A percentile compares a stretch with the other conserved stretches of the same genome.
These are phyloP conservation scores for Penicillium fuscoglaucum DNA, from an alignment of 2,329 filamentous ascomycete species.

Conservation along the genomic window DNA sequence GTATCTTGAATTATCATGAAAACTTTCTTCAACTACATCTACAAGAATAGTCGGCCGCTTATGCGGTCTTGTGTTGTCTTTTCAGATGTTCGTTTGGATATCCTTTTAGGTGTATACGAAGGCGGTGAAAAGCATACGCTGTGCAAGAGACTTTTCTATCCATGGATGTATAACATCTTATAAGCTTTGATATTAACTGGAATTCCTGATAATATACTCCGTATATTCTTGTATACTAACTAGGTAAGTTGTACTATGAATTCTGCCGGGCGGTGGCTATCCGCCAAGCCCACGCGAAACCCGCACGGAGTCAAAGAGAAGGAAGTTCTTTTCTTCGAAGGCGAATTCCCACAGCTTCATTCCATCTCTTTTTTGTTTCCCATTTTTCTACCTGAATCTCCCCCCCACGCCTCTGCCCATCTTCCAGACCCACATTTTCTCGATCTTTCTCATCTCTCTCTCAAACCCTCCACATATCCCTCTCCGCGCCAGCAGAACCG, in stretches of 20 bases:
- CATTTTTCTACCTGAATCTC: slow-evolving; percentile 14
- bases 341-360: slow-evolving; percentile 28
- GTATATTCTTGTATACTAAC: too few species aligned
- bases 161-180: too few species aligned
- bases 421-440: slow-evolving; percentile 15
- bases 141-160: too few species aligned
- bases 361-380: slow-evolving; percentile 17
- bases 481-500: slow-evolving; percentile 19
- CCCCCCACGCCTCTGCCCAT: slow-evolving; percentile 9
- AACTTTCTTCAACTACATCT: not conserved
- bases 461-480: slow-evolving; percentile 16
- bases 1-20: slow-evolving; percentile 1
- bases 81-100: too few species aligned
- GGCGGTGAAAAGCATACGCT: too few species aligned
- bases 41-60: too few species aligned
- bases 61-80: too few species aligned
- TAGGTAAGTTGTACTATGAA: not conserved
- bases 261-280: slow-evolving; percentile 27
- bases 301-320: slow-evolving; percentile 27
- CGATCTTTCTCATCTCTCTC: slow-evolving; percentile 21
- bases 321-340: slow-evolving; percentile 31
- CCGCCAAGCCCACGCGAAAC: slow-evolving; percentile 28
- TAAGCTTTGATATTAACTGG: too few species aligned
- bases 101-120: too few species aligned
- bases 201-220: not conserved